Evolutionary conservation across 495 filamentous ascomycete species (phyloP).

Genomic region (Cladorrhinum samala): DNA sequence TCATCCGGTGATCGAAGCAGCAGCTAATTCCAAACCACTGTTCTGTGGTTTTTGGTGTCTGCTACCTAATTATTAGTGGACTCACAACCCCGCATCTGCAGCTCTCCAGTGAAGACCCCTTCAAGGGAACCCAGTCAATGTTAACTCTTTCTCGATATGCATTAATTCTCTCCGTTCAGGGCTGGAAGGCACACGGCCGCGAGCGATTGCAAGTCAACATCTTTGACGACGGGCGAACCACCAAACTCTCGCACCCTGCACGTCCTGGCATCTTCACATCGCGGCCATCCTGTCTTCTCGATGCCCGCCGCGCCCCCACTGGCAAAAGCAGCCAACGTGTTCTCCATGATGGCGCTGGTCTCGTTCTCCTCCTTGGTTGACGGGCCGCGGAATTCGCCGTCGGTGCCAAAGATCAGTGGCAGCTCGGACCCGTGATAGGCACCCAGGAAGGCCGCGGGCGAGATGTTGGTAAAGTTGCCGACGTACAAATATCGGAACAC

Average conservation of each 20-base stretch:
- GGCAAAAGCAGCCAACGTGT: constrained; percentile 41
- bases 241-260: not conserved
- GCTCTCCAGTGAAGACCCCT: too few relatives aligned
- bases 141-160: too few relatives aligned
- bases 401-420: constrained; percentile 43
- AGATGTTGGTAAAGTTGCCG: constrained; percentile 43
- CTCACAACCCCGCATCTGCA: too few relatives aligned
- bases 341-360: constrained; percentile 33
- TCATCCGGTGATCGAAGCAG: too few relatives aligned
- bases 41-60: too few relatives aligned
- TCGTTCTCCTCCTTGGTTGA: constrained; percentile 25
- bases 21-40: too few relatives aligned
- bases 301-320: not conserved
- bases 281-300: not conserved
- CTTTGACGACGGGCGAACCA: not conserved
- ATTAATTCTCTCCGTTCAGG: too few relatives aligned
- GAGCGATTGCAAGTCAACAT: not conserved
- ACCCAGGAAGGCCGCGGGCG: constrained; percentile 37
- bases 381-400: constrained; percentile 30
- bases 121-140: too few relatives aligned
- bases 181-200: not conserved
- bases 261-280: not conserved
- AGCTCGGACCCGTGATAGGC: constrained; percentile 49
- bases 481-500: constrained; percentile 41
- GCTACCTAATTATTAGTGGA: too few relatives aligned